Percentiles rank a stretch among this genome's conserved stretches.
These are phyloP conservation scores for Verticillium zaregamsianum DNA, from an alignment of 2,329 filamentous ascomycete genomes.

Conservation along the genomic window DNA sequence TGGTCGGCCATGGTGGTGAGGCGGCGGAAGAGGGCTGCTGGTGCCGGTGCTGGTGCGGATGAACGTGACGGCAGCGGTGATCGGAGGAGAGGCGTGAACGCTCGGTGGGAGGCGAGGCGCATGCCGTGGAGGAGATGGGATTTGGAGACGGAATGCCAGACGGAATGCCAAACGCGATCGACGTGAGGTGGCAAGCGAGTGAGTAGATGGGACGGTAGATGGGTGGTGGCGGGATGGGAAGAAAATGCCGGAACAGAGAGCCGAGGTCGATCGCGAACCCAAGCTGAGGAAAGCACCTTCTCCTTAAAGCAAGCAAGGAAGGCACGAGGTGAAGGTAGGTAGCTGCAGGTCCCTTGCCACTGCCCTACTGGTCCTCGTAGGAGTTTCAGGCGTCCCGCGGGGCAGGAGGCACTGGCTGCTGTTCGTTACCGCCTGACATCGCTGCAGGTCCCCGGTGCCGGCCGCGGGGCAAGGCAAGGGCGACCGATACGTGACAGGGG, in stretches of 20 bases:
- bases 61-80: neutral
- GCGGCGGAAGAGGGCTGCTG: neutral
- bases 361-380: too few species aligned
- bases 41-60: neutral
- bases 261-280: neutral
- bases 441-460: neutral
- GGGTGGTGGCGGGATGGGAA: neutral
- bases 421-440: neutral
- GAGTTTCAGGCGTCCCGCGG: neutral
- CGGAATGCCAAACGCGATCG: too few species aligned
- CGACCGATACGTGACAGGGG: neutral
- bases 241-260: neutral
- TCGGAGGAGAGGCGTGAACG: neutral
- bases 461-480: neutral
- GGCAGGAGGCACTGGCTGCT: neutral
- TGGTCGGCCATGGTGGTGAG: constrained; percentile 7
- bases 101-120: neutral
- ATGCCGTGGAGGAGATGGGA: neutral
- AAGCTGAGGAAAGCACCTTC: neutral
- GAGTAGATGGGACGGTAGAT: neutral
- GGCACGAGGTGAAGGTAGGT: neutral
- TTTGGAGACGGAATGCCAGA: too few species aligned
- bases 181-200: too few species aligned
- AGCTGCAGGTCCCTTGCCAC: neutral
- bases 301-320: neutral